Evolutionary conservation across 768 basidiomycete genomes (phyloP).

Genomic region (Suillus plorans): DNA sequence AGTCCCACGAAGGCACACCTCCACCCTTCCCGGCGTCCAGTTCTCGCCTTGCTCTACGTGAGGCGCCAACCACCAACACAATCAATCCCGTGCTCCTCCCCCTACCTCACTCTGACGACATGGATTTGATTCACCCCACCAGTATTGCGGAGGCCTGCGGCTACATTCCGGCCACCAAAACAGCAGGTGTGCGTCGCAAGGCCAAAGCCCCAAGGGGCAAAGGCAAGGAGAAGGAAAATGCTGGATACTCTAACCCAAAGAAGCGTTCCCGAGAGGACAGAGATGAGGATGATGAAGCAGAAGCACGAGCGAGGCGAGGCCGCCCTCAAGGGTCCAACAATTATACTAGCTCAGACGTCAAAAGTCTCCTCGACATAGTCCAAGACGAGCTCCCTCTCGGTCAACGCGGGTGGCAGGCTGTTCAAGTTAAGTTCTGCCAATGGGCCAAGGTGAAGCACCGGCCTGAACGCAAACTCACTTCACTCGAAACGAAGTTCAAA

Average conservation of each 20-base stretch:
- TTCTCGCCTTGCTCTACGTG: no score
- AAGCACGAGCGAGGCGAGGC: background rate
- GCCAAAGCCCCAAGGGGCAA: background rate
- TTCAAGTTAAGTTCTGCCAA: background rate
- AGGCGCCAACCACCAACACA: no score
- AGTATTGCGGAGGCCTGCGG: background rate
- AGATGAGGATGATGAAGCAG: background rate
- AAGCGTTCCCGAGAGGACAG: background rate
- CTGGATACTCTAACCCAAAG: background rate
- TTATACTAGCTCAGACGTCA: background rate
- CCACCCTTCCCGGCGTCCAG: no score
- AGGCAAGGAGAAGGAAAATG: slow-evolving; percentile 5
- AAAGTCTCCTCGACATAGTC: background rate
- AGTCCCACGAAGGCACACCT: no score
- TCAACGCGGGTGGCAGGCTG: slow-evolving; percentile 2
- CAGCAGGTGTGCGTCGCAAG: background rate
- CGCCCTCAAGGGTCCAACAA: slow-evolving; percentile 4
- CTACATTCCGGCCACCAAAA: background rate
- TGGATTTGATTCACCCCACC: background rate
- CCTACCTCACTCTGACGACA: background rate
- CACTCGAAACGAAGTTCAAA: slow-evolving; percentile 27
- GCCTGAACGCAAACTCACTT: background rate
- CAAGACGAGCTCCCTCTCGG: slow-evolving; percentile 4
- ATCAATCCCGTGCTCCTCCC: background rate
- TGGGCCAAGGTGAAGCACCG: slow-evolving; percentile 1